Percentiles rank a stretch among this genome's conserved stretches.
These are phyloP conservation scores for Cyclanthera cordifolia DNA, from an alignment of 306 rosid species.

Conservation along the genomic window DNA sequence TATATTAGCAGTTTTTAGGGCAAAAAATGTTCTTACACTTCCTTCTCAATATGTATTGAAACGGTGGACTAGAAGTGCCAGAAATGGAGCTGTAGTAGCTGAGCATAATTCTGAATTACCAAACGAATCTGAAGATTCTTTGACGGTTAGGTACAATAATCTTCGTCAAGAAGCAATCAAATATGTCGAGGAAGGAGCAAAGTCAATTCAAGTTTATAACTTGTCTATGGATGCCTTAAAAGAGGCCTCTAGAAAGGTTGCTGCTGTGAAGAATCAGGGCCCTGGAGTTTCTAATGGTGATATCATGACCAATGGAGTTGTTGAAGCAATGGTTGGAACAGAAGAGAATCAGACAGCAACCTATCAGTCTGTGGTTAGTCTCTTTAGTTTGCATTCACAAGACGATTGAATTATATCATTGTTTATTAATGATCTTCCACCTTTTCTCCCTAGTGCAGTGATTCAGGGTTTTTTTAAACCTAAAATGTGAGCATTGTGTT, in stretches of 20 bases:
- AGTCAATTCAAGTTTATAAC: constrained; percentile 63
- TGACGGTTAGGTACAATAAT: constrained; percentile 50
- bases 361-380: constrained; percentile 46
- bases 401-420: constrained; percentile 5
- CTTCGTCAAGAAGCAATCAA: constrained; percentile 80
- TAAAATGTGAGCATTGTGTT: neutral
- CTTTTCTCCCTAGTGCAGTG: neutral
- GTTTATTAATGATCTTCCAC: neutral
- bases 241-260: constrained; percentile 69
- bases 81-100: constrained; percentile 42
- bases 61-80: constrained; percentile 84
- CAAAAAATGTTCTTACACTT: constrained; percentile 73
- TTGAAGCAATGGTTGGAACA: constrained; percentile 37
- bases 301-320: constrained; percentile 40
- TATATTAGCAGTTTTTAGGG: constrained; percentile 65
- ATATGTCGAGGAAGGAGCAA: constrained; percentile 87
- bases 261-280: constrained; percentile 34
- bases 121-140: constrained; percentile 39
- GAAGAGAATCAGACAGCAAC: constrained; percentile 36
- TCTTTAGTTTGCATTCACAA: constrained; percentile 8
- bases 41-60: constrained; percentile 69
- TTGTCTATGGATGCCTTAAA: constrained; percentile 74
- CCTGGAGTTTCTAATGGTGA: constrained; percentile 32
- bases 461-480: neutral
- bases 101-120: constrained; percentile 39